These are phyloP conservation scores for Acanthamoeba lenticulata DNA, from an alignment of 208 protist species.

Conservation along the genomic window DNA sequence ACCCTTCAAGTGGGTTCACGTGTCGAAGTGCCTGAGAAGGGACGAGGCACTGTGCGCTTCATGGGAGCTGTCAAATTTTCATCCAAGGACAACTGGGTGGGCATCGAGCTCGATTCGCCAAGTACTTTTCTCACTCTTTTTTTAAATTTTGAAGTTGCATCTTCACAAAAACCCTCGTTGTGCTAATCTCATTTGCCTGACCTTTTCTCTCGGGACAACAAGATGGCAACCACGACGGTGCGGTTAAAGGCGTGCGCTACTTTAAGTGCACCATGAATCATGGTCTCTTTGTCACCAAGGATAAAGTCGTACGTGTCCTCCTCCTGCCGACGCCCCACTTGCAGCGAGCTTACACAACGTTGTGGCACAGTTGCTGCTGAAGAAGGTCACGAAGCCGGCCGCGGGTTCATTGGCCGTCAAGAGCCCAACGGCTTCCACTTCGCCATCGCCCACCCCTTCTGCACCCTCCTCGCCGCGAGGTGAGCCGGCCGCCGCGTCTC, in stretches of 20 bases:
- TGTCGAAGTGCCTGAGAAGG: conserved; percentile 39
- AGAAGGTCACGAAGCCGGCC: neutral
- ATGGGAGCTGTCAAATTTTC: conserved; percentile 65
- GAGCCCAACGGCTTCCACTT: neutral
- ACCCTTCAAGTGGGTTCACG: conserved; percentile 38
- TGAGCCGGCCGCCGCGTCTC: neutral
- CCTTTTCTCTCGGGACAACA: neutral
- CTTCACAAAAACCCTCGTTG: neutral
- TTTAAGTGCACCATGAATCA: conserved; percentile 57
- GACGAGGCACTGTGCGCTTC: conserved; percentile 57
- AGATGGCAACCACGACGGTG: conserved; percentile 67
- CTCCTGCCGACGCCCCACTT: no score
- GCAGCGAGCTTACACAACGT: no score
- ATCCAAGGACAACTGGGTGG: conserved; percentile 70
- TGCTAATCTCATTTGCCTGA: neutral
- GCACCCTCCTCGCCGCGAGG: conserved; percentile 6
- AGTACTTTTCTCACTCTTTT: neutral
- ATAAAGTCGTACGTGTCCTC: conserved; percentile 32
- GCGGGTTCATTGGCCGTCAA: neutral
- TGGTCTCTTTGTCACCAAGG: conserved; percentile 59
- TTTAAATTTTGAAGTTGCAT: neutral
- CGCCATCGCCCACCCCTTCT: neutral
- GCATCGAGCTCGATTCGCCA: conserved; percentile 59
- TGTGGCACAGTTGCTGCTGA: neutral
- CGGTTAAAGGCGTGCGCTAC: conserved; percentile 61